Conservation (phyloP, 1,284 basidiomycete species). For the Boletellus dicymbophilus region DNA sequence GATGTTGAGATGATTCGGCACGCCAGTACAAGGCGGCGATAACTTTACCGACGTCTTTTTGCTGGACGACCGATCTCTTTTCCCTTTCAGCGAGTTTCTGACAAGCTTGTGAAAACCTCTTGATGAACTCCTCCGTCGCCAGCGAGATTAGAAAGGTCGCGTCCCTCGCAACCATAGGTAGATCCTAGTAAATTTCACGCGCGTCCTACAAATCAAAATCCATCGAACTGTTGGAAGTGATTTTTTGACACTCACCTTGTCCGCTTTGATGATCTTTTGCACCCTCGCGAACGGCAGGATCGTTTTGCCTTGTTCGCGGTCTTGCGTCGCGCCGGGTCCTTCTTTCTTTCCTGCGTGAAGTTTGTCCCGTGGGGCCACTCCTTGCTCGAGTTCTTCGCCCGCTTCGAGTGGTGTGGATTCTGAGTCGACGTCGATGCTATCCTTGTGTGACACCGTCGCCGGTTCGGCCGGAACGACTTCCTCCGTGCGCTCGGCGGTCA, state of each 20-base stretch:
- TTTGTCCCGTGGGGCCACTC: conserved; percentile 8
- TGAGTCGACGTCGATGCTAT: conserved; percentile 13
- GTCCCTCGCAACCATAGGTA: conserved; percentile 71
- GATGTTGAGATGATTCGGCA: not conserved
- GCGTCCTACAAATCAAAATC: too few species aligned
- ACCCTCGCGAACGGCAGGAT: conserved; percentile 71
- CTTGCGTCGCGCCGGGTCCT: conserved; percentile 9
- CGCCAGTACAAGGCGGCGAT: not conserved
- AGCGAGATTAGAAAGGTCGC: conserved; percentile 73
- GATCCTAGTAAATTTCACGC: conserved; percentile 59
- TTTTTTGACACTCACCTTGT: conserved; percentile 63
- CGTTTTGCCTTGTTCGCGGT: conserved; percentile 62
- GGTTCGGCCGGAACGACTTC: conserved; percentile 6
- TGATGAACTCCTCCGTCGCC: conserved; percentile 80
- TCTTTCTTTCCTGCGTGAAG: conserved; percentile 25
- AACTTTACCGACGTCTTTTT: conserved; percentile 67
- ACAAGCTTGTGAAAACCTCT: conserved; percentile 59
- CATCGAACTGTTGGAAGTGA: too few species aligned
- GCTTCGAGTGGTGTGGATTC: conserved; percentile 9
- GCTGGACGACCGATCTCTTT: conserved; percentile 65
- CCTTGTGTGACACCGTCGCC: not conserved
- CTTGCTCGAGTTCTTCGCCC: conserved; percentile 8
- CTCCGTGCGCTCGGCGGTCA: conserved; percentile 17
- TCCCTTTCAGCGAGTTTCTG: conserved; percentile 63
- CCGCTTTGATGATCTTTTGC: conserved; percentile 78